These are phyloP conservation scores for Backusella tarrabulga DNA, from an alignment of 192 early-diverging fungal genomes.

Conservation along the genomic window DNA sequence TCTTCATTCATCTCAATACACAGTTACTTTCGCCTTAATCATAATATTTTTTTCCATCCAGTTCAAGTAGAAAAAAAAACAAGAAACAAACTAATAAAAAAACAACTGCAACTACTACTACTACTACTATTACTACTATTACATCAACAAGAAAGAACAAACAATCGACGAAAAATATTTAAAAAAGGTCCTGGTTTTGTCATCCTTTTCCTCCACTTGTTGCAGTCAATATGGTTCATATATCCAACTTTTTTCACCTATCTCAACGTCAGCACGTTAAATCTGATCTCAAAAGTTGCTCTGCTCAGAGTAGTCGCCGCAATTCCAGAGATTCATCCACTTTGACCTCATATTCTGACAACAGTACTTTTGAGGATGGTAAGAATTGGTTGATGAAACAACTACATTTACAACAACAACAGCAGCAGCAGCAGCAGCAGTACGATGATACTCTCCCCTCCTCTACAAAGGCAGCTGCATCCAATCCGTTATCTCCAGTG, in stretches of 20 bases:
- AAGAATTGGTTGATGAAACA: constrained; percentile 14
- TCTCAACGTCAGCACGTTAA: background rate
- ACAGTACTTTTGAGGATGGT: background rate
- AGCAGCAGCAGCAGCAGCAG: background rate
- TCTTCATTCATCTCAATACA: background rate
- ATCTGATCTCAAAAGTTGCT: background rate
- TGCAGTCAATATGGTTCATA: background rate
- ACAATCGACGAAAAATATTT: background rate
- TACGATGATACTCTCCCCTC: background rate
- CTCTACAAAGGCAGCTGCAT: background rate
- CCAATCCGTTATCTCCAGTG: background rate
- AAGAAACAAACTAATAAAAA: background rate
- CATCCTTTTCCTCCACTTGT: constrained; percentile 4
- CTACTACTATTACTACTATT: too few species aligned
- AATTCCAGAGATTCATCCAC: constrained; percentile 1
- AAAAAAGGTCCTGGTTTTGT: background rate
- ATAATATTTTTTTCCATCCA: background rate
- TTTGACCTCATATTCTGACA: background rate
- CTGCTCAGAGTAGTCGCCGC: constrained; percentile 4
- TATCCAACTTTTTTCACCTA: constrained; percentile 10
- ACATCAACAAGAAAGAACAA: background rate
- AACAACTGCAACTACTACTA: too few species aligned
- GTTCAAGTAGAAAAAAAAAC: background rate
- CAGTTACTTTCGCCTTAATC: background rate
- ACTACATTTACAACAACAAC: background rate